Percentiles rank a stretch among this genome's conserved stretches.
These are phyloP conservation scores for Trametes pubescens DNA, from an alignment of 1,284 basidiomycete genomes.

Conservation along the genomic window DNA sequence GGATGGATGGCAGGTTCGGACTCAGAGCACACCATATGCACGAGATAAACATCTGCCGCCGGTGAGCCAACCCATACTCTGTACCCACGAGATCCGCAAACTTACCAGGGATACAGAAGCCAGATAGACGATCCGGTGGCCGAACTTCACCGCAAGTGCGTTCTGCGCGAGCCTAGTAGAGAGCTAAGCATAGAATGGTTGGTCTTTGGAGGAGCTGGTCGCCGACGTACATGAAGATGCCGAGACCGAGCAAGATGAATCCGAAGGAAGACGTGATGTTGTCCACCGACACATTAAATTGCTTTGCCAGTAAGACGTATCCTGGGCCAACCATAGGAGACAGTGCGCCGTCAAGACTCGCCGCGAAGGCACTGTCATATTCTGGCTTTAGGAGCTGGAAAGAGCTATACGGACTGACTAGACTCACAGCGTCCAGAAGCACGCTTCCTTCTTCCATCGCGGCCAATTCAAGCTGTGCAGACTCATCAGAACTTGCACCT, in stretches of 20 bases:
- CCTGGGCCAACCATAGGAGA: slow-evolving; percentile 54
- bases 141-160: slow-evolving; percentile 53
- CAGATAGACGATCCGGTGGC: slow-evolving; percentile 54
- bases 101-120: slow-evolving; percentile 49
- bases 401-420: not conserved
- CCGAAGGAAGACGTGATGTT: slow-evolving; percentile 51
- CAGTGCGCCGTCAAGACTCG: slow-evolving; percentile 53
- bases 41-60: slow-evolving; percentile 51
- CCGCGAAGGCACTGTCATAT: slow-evolving; percentile 45
- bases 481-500: not conserved
- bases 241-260: slow-evolving; percentile 48
- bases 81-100: not conserved
- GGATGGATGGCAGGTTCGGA: slow-evolving; percentile 50
- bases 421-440: slow-evolving; percentile 52
- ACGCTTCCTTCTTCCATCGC: slow-evolving; percentile 54
- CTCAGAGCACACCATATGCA: slow-evolving; percentile 55
- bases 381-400: not conserved
- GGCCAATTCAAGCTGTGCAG: slow-evolving; percentile 53
- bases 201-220: no score
- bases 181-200: no score
- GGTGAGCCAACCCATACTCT: not conserved
- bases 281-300: slow-evolving; percentile 51
- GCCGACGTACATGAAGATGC: slow-evolving; percentile 48
- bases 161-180: slow-evolving; percentile 52
- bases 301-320: slow-evolving; percentile 48